Base-by-base conservation (phyloP, 1,284 basidiomycete species). In the Laetiporus sulphureus region DNA sequence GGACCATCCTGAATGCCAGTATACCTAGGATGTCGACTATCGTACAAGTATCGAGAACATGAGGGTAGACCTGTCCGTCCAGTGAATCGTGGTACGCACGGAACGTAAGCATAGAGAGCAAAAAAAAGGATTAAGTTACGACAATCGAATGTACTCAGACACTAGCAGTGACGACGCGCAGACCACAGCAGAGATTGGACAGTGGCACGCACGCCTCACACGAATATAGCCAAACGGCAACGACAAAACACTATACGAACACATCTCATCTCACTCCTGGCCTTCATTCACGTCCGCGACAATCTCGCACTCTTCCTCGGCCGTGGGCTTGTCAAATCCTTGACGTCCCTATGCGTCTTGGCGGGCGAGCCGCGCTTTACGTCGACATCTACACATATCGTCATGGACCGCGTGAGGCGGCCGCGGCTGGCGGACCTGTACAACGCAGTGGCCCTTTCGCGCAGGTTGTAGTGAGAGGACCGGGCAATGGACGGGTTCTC, bases 381-480 rank as follows among this genome's bases (percentile, higher is more conserved):
- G 3, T 16, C 15, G 11, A 29, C 27, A 13, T 24, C 42, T 19
- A 37, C 33, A 13, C 34, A 33, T 11, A 39, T 29, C 6, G 38
- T 31, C 1, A 21, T 31, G 11, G 44, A 12, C 8, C 37, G 40
- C 6, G 36, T 16, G 29, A n/a, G 30, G 13, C 44, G 40, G 21
- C n/a, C 7, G 18, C 12, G 39, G 12, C 11, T 12, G 16, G 30
- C 4, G n/a, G 39, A 12, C 18, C 34, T 36, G 27, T 32, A 5
- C 22, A 38, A 22, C 2, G 42, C 20, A 13, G 21, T 21, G 18
- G 36, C 20, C 29, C 46, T 32, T 7, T 48, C 37, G 21, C 46
- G 46, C 25, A 48, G 25, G 32, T 44, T 25, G 36, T 48, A 48
- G 19, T 42, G 46, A 23, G 42, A 11, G 11, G 44, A 8, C 3